Base-by-base conservation (phyloP, 495 filamentous ascomycete genomes). In the Pseudevernia furfuracea region DNA sequence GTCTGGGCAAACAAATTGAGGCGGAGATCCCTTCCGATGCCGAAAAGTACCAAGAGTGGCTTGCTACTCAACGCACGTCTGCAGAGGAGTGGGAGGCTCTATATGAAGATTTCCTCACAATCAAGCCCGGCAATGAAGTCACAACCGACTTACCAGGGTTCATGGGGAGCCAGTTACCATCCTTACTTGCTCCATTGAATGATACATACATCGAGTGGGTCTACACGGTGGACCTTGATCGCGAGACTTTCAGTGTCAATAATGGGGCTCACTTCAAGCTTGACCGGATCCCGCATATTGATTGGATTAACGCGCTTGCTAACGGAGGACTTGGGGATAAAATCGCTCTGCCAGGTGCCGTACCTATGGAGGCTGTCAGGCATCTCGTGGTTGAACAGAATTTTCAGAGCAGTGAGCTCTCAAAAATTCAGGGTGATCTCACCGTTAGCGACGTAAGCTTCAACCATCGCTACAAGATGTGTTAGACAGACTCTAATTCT, bases 11-110 rank as follows among this genome's bases (percentile, higher is more conserved):
- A 0, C 60, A 60, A 4, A 66, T 77, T 21, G 68, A 74, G 0
- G 44, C 55, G 1, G 30, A 71, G n/a, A 74, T 77, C 21, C 71
- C 71, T 4, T 25, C 30, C 48, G 68, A 71, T 37, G 66, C 68
- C 0, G 62, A 62, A 25, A 53, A 69, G 21, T 75, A 74, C 62
- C 67, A 60, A 49, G 58, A 21, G 34, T 67, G 66, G 66, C 61
- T 67, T 7, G 25, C 21, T 32, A 23, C 17, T 14, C 38, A 60
- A n/a, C 66, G 66, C 32, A 36, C 56, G 15, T 37, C 43, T 39
- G 63, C 48, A 25, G 46, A 58, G n/a, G 23, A 49, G 17, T 59
- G 55, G 41, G 14, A 64, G 17, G 25, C 12, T 23, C 21, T 55
- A 30, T 59, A 64, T 1, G 37, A 67, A 17, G 49, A 11, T 0